phyloP scores from a whole-genome alignment of 257 asterid genomes.

The Forsythia suspensa region DNA sequence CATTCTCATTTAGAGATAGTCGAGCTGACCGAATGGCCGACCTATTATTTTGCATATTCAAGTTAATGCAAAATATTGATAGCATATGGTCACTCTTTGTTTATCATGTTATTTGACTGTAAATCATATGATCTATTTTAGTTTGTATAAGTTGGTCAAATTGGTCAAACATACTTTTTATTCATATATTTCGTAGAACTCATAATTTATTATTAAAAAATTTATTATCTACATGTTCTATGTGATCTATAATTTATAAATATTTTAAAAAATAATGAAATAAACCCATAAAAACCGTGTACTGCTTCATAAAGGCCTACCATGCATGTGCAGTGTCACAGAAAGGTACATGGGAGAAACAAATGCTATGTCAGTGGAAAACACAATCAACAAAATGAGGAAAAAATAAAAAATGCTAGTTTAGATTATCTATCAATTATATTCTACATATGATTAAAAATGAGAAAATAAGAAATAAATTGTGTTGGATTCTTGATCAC shows the following conservation, averaged over 20 bases:
- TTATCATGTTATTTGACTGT: background rate
- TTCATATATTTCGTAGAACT: too few species aligned
- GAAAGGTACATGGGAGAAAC: background rate
- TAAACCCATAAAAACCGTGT: slow-evolving; percentile 9
- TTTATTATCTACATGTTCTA: too few species aligned
- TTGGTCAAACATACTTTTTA: too few species aligned
- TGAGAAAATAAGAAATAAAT: too few species aligned
- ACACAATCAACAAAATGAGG: slow-evolving; percentile 13
- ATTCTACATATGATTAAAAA: too few species aligned
- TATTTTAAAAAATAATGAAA: background rate
- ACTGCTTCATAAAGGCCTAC: slow-evolving; percentile 13
- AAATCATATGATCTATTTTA: too few species aligned
- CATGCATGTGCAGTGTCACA: slow-evolving; percentile 30
- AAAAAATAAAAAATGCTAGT: background rate
- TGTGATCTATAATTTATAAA: too few species aligned
- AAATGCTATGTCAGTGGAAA: slow-evolving; percentile 22
- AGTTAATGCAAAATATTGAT: background rate
- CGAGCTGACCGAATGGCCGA: too few species aligned
- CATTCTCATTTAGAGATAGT: too few species aligned
- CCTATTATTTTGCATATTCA: background rate
- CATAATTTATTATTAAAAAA: too few species aligned
- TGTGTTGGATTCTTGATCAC: too few species aligned
- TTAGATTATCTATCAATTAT: background rate
- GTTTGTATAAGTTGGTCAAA: too few species aligned
- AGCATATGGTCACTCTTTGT: background rate